Conservation (phyloP, 495 filamentous ascomycete genomes). For the Aspergillus olivimuriae region DNA sequence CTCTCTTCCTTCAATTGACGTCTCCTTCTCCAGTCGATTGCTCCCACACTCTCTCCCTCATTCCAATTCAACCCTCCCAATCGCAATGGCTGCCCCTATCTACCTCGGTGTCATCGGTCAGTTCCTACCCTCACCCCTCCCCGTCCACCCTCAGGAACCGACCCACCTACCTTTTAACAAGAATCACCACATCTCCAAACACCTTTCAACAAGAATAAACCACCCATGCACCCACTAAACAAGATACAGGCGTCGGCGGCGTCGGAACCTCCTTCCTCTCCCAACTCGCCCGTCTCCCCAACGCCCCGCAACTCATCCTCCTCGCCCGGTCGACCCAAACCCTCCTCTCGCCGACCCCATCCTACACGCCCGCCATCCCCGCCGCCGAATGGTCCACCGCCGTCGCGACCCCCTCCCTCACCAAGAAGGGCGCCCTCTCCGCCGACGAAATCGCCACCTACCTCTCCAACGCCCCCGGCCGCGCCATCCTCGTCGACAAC, state of each 20-base stretch:
- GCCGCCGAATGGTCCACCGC: constrained; percentile 47
- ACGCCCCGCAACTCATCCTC: constrained; percentile 65
- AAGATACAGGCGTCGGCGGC: constrained; percentile 70
- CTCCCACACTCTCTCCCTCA: too few species aligned
- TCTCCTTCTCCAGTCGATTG: too few species aligned
- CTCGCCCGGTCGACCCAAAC: constrained; percentile 76
- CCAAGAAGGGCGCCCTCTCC: constrained; percentile 43
- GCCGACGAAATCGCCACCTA: constrained; percentile 63
- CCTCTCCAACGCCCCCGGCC: constrained; percentile 62
- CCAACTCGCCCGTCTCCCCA: constrained; percentile 63
- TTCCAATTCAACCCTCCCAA: too few species aligned
- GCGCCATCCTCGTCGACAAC: constrained; percentile 83
- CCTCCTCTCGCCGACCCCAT: constrained; percentile 49
- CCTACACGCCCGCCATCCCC: constrained; percentile 44
- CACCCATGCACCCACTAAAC: background rate
- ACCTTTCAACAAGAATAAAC: background rate
- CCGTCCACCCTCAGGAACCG: constrained; percentile 1
- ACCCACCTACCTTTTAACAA: background rate
- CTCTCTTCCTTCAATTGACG: too few species aligned
- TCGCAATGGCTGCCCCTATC: constrained; percentile 36
- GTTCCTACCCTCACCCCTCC: constrained; percentile 2
- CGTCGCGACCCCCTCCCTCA: constrained; percentile 49
- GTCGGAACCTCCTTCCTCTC: constrained; percentile 86
- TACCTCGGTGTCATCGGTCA: constrained; percentile 44
- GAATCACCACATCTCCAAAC: background rate